Conservation (phyloP, 768 basidiomycete species). For the Termitomyces sp. region DNA sequence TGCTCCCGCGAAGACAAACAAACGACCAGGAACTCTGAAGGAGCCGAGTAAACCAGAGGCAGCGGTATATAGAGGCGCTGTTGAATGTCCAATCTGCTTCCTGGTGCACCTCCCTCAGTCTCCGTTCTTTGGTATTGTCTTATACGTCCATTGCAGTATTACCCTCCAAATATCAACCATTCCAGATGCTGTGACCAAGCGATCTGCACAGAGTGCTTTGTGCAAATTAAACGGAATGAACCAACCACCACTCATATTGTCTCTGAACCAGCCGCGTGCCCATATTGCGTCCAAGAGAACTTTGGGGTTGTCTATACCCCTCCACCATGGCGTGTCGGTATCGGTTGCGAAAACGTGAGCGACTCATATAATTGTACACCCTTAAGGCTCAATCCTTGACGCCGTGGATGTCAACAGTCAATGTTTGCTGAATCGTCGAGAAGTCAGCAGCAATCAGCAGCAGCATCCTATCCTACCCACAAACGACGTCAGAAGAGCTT, state of each 20-base stretch:
- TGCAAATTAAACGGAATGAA: slow-evolving; percentile 96
- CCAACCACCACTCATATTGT: slow-evolving; percentile 93
- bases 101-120: slow-evolving; percentile 51
- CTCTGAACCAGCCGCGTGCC: slow-evolving; percentile 95
- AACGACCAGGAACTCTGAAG: slow-evolving; percentile 53
- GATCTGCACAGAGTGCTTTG: slow-evolving; percentile 98
- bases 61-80: slow-evolving; percentile 74
- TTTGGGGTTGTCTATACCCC: slow-evolving; percentile 89
- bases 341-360: slow-evolving; percentile 69
- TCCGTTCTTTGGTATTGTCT: slow-evolving; percentile 21
- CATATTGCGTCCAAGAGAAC: slow-evolving; percentile 96
- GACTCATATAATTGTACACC: slow-evolving; percentile 18
- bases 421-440: slow-evolving; percentile 49
- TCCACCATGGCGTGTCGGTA: slow-evolving; percentile 76
- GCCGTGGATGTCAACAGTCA: slow-evolving; percentile 17
- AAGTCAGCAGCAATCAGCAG: slow-evolving; percentile 36
- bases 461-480: slow-evolving; percentile 37
- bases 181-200: slow-evolving; percentile 98
- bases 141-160: slow-evolving; percentile 58
- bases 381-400: background rate
- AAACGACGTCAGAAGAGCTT: slow-evolving; percentile 87
- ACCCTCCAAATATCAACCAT: slow-evolving; percentile 94
- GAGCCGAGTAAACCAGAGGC: slow-evolving; percentile 72
- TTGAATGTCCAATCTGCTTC: slow-evolving; percentile 98
- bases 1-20: slow-evolving; percentile 34